These are phyloP conservation scores for Sporothrix dimorphospora DNA, from an alignment of 2,329 filamentous ascomycete species.

Conservation along the genomic window DNA sequence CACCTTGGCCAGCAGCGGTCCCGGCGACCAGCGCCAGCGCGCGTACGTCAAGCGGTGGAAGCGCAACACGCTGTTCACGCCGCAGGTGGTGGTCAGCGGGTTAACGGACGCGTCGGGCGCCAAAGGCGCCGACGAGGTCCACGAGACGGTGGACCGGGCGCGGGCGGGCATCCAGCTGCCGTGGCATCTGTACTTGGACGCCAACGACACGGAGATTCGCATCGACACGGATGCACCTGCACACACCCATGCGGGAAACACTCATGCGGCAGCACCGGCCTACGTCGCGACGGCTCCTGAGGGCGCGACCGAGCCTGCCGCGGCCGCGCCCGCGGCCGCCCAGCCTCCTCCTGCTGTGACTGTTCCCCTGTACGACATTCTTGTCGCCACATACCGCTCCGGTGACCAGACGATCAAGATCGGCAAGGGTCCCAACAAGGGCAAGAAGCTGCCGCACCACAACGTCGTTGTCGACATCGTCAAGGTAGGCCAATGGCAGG, in stretches of 20 bases:
- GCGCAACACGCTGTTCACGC: slow-evolving; percentile 41
- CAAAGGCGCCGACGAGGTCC: slow-evolving; percentile 35
- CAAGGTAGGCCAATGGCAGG: slow-evolving; percentile 44
- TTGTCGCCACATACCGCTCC: slow-evolving; percentile 36
- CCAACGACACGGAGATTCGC: slow-evolving; percentile 36
- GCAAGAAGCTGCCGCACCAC: slow-evolving; percentile 42
- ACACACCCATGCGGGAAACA: neutral
- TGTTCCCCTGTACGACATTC: slow-evolving; percentile 25
- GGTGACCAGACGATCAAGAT: slow-evolving; percentile 40
- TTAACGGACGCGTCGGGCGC: slow-evolving; percentile 37
- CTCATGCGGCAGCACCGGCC: neutral
- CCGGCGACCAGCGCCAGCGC: slow-evolving; percentile 42
- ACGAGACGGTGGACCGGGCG: slow-evolving; percentile 32
- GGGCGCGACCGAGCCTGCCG: no score
- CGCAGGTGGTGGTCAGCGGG: slow-evolving; percentile 41
- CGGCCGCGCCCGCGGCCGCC: no score
- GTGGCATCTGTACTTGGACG: slow-evolving; percentile 38
- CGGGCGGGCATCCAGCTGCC: slow-evolving; percentile 27
- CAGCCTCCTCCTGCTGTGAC: no score
- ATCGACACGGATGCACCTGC: slow-evolving; percentile 33
- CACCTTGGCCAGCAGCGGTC: slow-evolving; percentile 36
- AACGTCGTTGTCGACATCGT: slow-evolving; percentile 40
- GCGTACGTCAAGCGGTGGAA: slow-evolving; percentile 42
- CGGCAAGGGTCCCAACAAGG: slow-evolving; percentile 42
- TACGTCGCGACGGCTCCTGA: no score